Base-by-base conservation (phyloP, 176 grass and related monocot species). In the Aegilops longissima region DNA sequence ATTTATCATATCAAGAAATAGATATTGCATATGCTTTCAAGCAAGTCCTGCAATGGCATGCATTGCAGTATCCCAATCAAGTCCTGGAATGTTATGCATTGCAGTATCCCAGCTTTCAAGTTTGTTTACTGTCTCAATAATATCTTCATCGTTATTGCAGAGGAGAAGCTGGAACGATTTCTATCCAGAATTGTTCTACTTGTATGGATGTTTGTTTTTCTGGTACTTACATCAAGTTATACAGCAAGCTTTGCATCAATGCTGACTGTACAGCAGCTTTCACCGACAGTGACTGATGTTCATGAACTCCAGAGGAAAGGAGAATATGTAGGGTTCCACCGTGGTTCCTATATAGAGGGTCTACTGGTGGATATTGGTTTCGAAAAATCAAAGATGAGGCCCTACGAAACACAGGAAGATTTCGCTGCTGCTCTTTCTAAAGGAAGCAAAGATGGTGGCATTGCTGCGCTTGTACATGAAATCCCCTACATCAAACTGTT, bases 221-320 rank as follows among this genome's bases (percentile, higher is more conserved):
- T 92, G 20, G 65, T 92, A 70, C 87, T 95, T 54, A 73, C 87
- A 18, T 88, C 90, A 70, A 95, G 90, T 34, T 95, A 95, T 36
- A 95, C 90, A 66, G 93, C 93, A 82, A 92, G 82, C 51, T 69
- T 95, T 39, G 40, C 93, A 11, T 95, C 90, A n/a, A 92, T 95
- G 82, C 82, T 95, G 16, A 95, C 90, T 16, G 68, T 92, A 24
- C 79, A 88, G 6, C 61, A 95, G 20, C 87, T 92, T 80, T 76
- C 84, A 80, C 90, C 90, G 16, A 58, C 82, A 23, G 68, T 92
- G 7, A 95, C 73, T 21, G 40, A 88, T 39, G 21, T 88, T 54
- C 78, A 66, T 66, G 85, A 95, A 63, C 93, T 95, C 38, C 83
- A 58, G 36, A 92, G n/a, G 10, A 79, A 35, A 27, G 82, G 78